Conservation (phyloP, 1,284 basidiomycete species). For the Boletus smithii region DNA sequence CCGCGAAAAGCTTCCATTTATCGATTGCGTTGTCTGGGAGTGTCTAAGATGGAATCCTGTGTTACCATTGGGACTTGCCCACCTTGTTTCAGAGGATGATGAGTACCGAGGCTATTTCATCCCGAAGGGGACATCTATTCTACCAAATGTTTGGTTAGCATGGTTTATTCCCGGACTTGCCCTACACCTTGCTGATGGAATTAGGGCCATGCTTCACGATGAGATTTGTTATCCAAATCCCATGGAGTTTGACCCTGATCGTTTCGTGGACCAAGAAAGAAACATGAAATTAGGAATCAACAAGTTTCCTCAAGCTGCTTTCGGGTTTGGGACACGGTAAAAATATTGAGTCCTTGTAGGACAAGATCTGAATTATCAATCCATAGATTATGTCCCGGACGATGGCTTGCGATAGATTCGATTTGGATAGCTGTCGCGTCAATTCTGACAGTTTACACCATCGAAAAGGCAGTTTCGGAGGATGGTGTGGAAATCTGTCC, state of each 20-base stretch:
- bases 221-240: slow-evolving; percentile 22
- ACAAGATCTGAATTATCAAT: not conserved
- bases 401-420: slow-evolving; percentile 44
- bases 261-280: slow-evolving; percentile 20
- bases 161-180: not conserved
- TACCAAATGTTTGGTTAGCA: slow-evolving; percentile 43
- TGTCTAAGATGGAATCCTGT: slow-evolving; percentile 46
- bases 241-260: slow-evolving; percentile 24
- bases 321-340: slow-evolving; percentile 45
- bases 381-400: slow-evolving; percentile 45
- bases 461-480: slow-evolving; percentile 40
- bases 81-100: slow-evolving; percentile 39
- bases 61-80: slow-evolving; percentile 40
- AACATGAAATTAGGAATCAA: slow-evolving; percentile 27
- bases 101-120: slow-evolving; percentile 44
- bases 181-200: slow-evolving; percentile 7
- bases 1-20: slow-evolving; percentile 35
- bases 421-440: slow-evolving; percentile 49
- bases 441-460: slow-evolving; percentile 42
- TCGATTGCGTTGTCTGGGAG: slow-evolving; percentile 39
- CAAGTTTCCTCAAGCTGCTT: slow-evolving; percentile 34
- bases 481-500: slow-evolving; percentile 43
- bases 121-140: slow-evolving; percentile 41
- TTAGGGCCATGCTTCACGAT: slow-evolving; percentile 32
- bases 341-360: not conserved